Percentiles rank a stretch among this genome's conserved stretches.
Evolutionary conservation across 176 grass and related monocot genomes (phyloP).

Genomic region (Triticum timopheevii): DNA sequence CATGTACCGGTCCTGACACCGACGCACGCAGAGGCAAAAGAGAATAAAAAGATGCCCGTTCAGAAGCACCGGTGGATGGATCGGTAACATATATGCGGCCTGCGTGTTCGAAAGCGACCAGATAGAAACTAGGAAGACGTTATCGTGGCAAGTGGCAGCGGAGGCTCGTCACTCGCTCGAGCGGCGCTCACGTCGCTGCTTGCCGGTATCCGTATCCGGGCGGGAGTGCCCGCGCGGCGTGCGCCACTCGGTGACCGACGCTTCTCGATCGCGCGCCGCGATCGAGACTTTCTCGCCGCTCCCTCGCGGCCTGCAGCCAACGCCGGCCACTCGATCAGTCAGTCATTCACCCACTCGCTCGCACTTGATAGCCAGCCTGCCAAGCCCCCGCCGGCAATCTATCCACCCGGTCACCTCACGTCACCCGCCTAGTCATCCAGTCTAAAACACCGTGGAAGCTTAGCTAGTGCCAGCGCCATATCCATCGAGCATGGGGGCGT

Average conservation of each 20-base stretch:
- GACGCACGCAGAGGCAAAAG: too few relatives aligned
- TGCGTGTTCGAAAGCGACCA: neutral
- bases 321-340: neutral
- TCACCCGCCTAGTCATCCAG: neutral
- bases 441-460: too few relatives aligned
- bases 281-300: neutral
- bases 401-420: neutral
- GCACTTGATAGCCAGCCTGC: neutral
- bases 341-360: neutral
- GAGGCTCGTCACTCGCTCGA: neutral
- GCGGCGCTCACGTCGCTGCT: neutral
- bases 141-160: too few relatives aligned
- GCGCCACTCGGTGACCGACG: neutral
- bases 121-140: too few relatives aligned
- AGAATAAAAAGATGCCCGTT: too few relatives aligned
- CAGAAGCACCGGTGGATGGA: too few relatives aligned
- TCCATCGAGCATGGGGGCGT: neutral
- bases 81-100: too few relatives aligned
- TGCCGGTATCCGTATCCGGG: neutral
- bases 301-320: neutral
- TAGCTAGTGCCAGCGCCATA: neutral
- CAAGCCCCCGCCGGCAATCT: neutral
- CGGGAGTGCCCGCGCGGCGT: neutral
- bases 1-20: too few relatives aligned
- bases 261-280: conserved; percentile 19